Evolutionary conservation across 2,329 filamentous ascomycete genomes (phyloP).

Genomic region (Phialocephala sp.): DNA sequence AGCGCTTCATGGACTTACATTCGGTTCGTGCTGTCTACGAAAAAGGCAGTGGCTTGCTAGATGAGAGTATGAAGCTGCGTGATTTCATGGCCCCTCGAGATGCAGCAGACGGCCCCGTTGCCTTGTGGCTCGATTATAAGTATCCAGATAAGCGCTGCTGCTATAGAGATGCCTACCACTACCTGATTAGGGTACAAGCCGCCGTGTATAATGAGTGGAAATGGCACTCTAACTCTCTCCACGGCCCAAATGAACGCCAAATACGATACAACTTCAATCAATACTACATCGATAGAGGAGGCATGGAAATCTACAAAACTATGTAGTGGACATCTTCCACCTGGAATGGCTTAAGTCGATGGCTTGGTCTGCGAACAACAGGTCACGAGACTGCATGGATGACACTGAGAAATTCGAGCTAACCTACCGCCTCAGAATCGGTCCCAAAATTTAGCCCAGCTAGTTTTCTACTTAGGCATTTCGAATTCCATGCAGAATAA

Average conservation of each 20-base stretch:
- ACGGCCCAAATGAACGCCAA: background rate
- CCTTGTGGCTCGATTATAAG: background rate
- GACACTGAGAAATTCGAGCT: background rate
- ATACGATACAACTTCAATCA: background rate
- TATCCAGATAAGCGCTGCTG: background rate
- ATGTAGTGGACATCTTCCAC: background rate
- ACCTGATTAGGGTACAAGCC: background rate
- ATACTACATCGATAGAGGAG: background rate
- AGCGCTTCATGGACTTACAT: background rate
- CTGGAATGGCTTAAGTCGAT: background rate
- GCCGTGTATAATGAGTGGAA: background rate
- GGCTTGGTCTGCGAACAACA: background rate
- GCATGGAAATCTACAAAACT: background rate
- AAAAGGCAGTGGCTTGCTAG: background rate
- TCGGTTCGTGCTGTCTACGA: background rate
- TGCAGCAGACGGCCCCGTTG: background rate
- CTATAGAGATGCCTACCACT: background rate
- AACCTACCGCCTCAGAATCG: background rate
- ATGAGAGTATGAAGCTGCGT: background rate
- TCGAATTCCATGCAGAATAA: too few species aligned
- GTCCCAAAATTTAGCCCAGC: background rate
- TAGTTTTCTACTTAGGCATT: background rate
- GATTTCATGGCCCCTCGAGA: background rate
- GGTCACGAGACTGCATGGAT: background rate
- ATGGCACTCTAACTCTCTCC: background rate